Evolutionary conservation across 495 filamentous ascomycete genomes (phyloP).

Genomic region (Penicillium paradoxum): DNA sequence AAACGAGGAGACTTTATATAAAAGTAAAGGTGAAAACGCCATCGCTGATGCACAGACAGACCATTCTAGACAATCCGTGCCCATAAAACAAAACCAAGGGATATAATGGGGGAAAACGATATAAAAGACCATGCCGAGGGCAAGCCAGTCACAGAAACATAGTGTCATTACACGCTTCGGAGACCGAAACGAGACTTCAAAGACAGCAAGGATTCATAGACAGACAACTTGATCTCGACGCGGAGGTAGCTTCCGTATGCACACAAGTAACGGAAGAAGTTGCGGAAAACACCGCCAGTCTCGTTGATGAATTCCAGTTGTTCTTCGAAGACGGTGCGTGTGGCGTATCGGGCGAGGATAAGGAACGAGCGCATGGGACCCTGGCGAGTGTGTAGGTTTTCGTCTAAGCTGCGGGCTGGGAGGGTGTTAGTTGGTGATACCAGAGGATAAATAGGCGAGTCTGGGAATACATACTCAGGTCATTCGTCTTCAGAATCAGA

Average conservation of each 20-base stretch:
- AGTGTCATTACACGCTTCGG: constrained; percentile 9
- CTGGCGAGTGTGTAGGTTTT: constrained; percentile 83
- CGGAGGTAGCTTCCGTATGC: constrained; percentile 57
- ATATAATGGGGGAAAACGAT: constrained; percentile 2
- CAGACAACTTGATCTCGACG: constrained; percentile 57
- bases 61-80: constrained; percentile 24
- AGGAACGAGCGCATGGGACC: constrained; percentile 86
- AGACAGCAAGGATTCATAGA: constrained; percentile 53
- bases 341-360: constrained; percentile 91
- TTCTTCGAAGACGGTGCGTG: constrained; percentile 82
- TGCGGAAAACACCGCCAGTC: constrained; percentile 53
- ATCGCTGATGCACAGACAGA: constrained; percentile 33
- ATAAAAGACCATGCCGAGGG: not conserved
- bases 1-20: not conserved
- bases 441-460: not conserved
- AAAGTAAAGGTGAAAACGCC: constrained; percentile 22
- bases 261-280: constrained; percentile 49
- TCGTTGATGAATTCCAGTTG: constrained; percentile 65
- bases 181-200: constrained; percentile 40
- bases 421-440: constrained; percentile 9
- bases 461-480: constrained; percentile 65
- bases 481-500: constrained; percentile 96
- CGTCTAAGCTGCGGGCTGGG: constrained; percentile 79
- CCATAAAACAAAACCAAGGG: constrained; percentile 15
- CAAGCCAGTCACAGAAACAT: not conserved